Percentiles rank a stretch among this genome's conserved stretches.
phyloP scores from a whole-genome alignment of 2,329 filamentous ascomycete genomes.

The Colletotrichum lupini region DNA sequence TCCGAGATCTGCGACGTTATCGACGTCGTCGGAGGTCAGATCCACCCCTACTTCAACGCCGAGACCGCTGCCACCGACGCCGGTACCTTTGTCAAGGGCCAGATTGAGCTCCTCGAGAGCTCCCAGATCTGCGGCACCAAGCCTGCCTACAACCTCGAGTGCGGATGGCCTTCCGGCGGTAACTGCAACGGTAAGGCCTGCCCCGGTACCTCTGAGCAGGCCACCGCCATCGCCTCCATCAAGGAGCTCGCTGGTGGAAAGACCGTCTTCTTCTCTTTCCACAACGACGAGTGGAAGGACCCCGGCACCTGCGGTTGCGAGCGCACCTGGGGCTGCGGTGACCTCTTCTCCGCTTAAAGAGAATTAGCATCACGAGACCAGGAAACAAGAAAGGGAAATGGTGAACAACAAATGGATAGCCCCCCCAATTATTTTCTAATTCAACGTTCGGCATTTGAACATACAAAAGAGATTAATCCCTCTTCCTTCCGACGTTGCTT shows the following conservation, averaged over 20 bases:
- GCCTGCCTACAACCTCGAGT: constrained; percentile 85
- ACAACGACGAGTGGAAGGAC: constrained; percentile 85
- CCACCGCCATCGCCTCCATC: constrained; percentile 78
- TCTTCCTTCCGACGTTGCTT: not conserved
- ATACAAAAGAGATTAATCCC: not conserved
- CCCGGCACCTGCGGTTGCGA: constrained; percentile 78
- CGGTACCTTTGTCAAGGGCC: constrained; percentile 78
- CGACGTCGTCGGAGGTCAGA: constrained; percentile 85
- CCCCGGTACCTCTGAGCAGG: constrained; percentile 75
- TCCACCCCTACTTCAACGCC: constrained; percentile 94
- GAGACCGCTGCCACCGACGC: constrained; percentile 71
- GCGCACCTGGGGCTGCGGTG: constrained; percentile 79
- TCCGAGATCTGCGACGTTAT: constrained; percentile 75
- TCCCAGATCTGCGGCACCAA: constrained; percentile 74
- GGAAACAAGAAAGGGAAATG: not conserved
- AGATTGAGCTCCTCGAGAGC: constrained; percentile 77
- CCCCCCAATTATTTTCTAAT: not conserved
- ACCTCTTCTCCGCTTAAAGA: constrained; percentile 52
- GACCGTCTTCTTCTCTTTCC: constrained; percentile 84
- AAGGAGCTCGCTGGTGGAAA: constrained; percentile 71
- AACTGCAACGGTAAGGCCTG: constrained; percentile 77
- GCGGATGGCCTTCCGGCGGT: constrained; percentile 85
- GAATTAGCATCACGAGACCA: not conserved
- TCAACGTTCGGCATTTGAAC: constrained; percentile 12
- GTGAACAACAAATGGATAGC: not conserved